phyloP scores from a whole-genome alignment of 2,329 filamentous ascomycete species.

The Neopestalotiopsis sp. region DNA sequence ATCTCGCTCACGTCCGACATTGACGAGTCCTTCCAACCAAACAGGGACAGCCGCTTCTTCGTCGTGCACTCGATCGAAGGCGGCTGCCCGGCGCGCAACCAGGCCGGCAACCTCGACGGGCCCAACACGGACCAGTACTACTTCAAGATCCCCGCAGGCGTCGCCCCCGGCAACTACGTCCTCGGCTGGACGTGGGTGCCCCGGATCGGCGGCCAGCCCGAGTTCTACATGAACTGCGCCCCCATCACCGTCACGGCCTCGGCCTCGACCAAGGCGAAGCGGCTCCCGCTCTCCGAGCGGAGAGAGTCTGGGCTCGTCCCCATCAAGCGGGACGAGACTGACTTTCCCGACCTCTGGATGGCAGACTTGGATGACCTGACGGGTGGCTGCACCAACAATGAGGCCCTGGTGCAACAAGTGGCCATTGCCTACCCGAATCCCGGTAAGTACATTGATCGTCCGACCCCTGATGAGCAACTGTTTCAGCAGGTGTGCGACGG shows the following conservation, averaged over 20 bases:
- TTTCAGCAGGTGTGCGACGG: slow-evolving; percentile 36
- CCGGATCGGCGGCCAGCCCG: slow-evolving; percentile 64
- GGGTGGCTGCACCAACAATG: slow-evolving; percentile 58
- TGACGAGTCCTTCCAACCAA: slow-evolving; percentile 45
- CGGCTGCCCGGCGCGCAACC: slow-evolving; percentile 65
- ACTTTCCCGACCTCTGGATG: slow-evolving; percentile 71
- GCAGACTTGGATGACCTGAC: slow-evolving; percentile 60
- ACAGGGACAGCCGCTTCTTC: slow-evolving; percentile 63
- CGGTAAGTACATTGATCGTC: slow-evolving; percentile 57
- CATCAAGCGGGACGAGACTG: slow-evolving; percentile 24
- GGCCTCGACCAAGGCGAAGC: slow-evolving; percentile 23
- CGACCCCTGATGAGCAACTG: slow-evolving; percentile 37
- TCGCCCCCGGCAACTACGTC: slow-evolving; percentile 67
- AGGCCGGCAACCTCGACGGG: slow-evolving; percentile 53
- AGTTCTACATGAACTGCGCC: slow-evolving; percentile 81
- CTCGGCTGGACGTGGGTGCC: slow-evolving; percentile 82
- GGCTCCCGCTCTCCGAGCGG: slow-evolving; percentile 16
- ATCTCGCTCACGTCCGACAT: slow-evolving; percentile 69
- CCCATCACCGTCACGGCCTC: slow-evolving; percentile 58
- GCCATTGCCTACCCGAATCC: slow-evolving; percentile 66
- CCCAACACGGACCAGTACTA: slow-evolving; percentile 52
- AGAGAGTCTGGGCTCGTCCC: slow-evolving; percentile 14
- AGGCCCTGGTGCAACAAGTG: slow-evolving; percentile 45
- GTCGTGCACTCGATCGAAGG: slow-evolving; percentile 75
- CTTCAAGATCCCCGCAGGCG: slow-evolving; percentile 62